Percentiles rank a stretch among this genome's conserved stretches.
phyloP scores from a whole-genome alignment of 805 yeast genomes.

The Wickerhamomyces bovis region DNA sequence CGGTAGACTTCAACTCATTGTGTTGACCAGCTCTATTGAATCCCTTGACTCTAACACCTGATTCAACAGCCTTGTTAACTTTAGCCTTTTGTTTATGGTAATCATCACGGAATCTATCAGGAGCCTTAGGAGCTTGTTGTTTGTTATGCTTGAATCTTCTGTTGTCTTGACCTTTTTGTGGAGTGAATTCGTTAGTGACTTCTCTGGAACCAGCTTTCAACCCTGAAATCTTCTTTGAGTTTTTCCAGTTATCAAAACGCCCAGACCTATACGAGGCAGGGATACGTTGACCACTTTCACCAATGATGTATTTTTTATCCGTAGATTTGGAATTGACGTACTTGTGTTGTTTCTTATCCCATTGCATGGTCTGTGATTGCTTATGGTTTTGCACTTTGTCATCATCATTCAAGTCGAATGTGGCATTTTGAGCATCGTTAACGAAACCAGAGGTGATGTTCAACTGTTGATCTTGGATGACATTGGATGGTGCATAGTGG shows the following conservation, averaged over 20 bases:
- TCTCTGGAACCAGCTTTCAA: conserved; percentile 52
- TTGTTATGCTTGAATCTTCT: conserved; percentile 68
- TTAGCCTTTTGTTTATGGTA: conserved; percentile 75
- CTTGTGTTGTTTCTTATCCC: conserved; percentile 93
- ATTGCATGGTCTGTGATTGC: conserved; percentile 64
- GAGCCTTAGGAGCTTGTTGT: conserved; percentile 75
- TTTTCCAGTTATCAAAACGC: conserved; percentile 87
- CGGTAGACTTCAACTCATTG: conserved; percentile 59
- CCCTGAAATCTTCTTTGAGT: conserved; percentile 52
- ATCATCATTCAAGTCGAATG: conserved; percentile 82
- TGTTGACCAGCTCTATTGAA: conserved; percentile 28
- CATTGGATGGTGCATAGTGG: conserved; percentile 80
- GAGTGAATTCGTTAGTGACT: conserved; percentile 25
- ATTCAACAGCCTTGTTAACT: conserved; percentile 71
- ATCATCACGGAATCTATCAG: conserved; percentile 89
- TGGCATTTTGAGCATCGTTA: conserved; percentile 76
- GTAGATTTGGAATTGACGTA: conserved; percentile 75
- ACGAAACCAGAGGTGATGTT: conserved; percentile 58
- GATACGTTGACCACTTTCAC: conserved; percentile 88
- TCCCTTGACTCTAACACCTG: conserved; percentile 71
- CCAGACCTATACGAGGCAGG: conserved; percentile 93
- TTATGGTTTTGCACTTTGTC: conserved; percentile 60
- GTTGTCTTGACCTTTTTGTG: conserved; percentile 27
- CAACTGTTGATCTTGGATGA: conserved; percentile 77
- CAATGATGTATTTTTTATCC: conserved; percentile 82